Percentiles rank a stretch among this genome's conserved stretches.
Conservation (phyloP, 148 eudicot species). For the Arbutus unedo region DNA sequence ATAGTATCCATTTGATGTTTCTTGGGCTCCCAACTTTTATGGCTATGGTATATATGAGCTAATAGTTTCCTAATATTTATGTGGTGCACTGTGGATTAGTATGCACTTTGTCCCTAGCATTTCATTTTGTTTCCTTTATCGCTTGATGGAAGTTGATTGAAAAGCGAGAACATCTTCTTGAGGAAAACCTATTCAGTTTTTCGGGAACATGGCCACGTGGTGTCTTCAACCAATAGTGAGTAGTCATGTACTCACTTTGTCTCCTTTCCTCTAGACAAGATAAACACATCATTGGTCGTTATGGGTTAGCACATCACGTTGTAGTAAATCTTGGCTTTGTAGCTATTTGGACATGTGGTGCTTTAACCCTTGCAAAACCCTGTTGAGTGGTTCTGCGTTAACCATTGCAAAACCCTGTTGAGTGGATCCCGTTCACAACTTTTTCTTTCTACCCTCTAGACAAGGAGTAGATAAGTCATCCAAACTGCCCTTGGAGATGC, state of each 20-base stretch:
- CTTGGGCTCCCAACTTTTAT: not conserved
- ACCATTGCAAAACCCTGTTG: too few relatives aligned
- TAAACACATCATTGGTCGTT: too few relatives aligned
- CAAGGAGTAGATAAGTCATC: too few relatives aligned
- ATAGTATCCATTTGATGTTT: not conserved
- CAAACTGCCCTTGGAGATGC: too few relatives aligned
- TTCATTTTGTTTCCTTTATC: not conserved
- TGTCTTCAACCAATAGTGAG: not conserved
- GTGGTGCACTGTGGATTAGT: not conserved
- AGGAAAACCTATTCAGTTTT: not conserved
- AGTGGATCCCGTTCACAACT: too few relatives aligned
- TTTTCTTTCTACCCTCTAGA: too few relatives aligned
- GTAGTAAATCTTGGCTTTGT: too few relatives aligned
- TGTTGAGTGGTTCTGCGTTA: too few relatives aligned
- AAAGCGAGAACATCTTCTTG: not conserved
- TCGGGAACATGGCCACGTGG: not conserved
- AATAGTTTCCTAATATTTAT: not conserved
- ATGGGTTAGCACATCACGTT: too few relatives aligned
- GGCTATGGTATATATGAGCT: not conserved
- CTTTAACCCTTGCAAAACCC: too few relatives aligned
- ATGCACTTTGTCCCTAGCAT: not conserved
- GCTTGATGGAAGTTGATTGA: not conserved
- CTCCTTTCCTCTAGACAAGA: not conserved
- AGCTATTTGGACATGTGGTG: too few relatives aligned
- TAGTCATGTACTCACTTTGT: not conserved